These are phyloP conservation scores for Aschersonia sp. DNA, from an alignment of 2,329 filamentous ascomycete species.

Conservation along the genomic window DNA sequence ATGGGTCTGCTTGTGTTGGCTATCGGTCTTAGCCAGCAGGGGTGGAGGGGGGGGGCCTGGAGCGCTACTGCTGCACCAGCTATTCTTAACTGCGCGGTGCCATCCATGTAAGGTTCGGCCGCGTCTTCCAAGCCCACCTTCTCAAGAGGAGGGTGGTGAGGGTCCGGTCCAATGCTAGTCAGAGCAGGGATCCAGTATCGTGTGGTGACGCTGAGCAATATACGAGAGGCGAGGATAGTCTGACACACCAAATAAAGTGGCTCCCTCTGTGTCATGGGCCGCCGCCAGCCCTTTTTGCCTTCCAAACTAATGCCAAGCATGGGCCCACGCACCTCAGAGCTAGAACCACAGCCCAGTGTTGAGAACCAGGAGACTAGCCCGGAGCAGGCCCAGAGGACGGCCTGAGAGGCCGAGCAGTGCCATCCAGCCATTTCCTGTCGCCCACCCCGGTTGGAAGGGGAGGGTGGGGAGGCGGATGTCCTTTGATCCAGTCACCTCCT, in stretches of 20 bases:
- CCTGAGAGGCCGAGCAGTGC: not conserved
- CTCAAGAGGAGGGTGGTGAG: slow-evolving; percentile 3
- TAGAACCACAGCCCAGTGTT: not conserved
- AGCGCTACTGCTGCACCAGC: slow-evolving; percentile 19
- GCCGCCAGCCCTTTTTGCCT: slow-evolving; percentile 10
- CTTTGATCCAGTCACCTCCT: too few species aligned
- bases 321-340: slow-evolving; percentile 5
- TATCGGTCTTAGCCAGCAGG: slow-evolving; percentile 17
- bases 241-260: slow-evolving; percentile 34
- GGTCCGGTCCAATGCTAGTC: slow-evolving; percentile 8
- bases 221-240: slow-evolving; percentile 33
- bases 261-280: slow-evolving; percentile 11
- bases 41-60: slow-evolving; percentile 5
- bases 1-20: slow-evolving; percentile 12
- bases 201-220: slow-evolving; percentile 33
- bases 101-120: slow-evolving; percentile 14
- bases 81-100: slow-evolving; percentile 25
- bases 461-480: too few species aligned
- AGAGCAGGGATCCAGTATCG: slow-evolving; percentile 14
- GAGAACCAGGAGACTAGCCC: not conserved
- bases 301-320: slow-evolving; percentile 12
- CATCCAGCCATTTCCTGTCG: slow-evolving; percentile 1
- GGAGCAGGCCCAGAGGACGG: too few species aligned
- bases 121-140: slow-evolving; percentile 5
- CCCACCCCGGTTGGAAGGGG: not conserved